Base-by-base conservation (phyloP, 345 rosid species). In the Linum trigynum region DNA sequence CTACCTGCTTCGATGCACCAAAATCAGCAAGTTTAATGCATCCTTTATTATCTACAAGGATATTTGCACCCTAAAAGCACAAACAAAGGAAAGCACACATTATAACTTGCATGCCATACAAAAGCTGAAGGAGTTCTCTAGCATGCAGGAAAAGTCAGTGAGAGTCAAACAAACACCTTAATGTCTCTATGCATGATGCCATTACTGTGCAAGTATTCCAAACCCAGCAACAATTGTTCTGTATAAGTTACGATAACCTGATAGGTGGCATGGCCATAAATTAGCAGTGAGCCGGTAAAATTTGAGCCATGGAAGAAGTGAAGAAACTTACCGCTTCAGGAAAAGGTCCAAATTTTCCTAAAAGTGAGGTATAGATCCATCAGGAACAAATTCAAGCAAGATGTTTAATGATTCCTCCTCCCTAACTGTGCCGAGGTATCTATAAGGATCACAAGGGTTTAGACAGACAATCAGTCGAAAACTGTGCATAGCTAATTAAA, bases 1-100 rank as follows among this genome's bases (percentile, higher is more conserved):
- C 96, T 1, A 92, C 98, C 78, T 90, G 90, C 72, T 92, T 92
- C 42, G 98, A 92, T 75, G 98, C 98, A 75, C 98, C 98, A 77
- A 90, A 90, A 82, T 92, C 98, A 60, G 98, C 96, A 76, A 92
- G 98, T 72, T 90, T 92, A 75, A 92, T 92, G 83, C 88, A 81
- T 70, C 94, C 98, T 68, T 90, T 87, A 69, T 90, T 90, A 75
- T 92, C 98, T 55, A 92, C 98, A 65, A 92, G 87, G 66, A 90
- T 92, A 75, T 92, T 92, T 36, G 98, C 91, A 55, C 98, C 98
- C 97, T 92, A 84, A 61, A 61, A 71, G 42, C n/a, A 59, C 39
- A 57, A 15, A 38, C 41, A 67, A 17, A 65, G 5, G 17, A 61
- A 16, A 41, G 7, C 15, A 57, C 56, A 23, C 23, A 59, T 8